Evolutionary conservation across 805 yeast genomes (phyloP).

Genomic region (Monosporozyma servazzii): DNA sequence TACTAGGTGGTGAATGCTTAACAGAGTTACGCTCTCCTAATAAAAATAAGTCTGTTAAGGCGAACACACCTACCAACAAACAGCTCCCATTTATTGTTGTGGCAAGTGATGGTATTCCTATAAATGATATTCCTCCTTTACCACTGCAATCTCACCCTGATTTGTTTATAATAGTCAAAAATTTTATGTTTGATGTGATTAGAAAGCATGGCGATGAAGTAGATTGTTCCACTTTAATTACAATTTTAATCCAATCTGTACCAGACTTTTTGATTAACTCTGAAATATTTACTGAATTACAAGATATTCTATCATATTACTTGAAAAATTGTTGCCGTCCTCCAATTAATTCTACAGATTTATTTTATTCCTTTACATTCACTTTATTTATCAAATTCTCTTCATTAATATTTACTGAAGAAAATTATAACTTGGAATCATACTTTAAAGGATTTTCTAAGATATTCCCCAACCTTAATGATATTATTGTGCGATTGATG

Average conservation of each 20-base stretch:
- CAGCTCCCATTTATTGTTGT: slow-evolving; percentile 15
- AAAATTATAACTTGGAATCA: background rate
- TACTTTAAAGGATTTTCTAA: background rate
- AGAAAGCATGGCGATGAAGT: background rate
- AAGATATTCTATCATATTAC: background rate
- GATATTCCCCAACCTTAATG: background rate
- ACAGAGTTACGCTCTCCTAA: background rate
- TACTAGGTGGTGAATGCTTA: background rate
- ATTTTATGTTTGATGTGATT: background rate
- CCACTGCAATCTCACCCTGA: background rate
- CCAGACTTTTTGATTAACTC: background rate
- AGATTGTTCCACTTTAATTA: background rate
- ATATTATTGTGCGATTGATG: background rate
- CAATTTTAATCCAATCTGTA: background rate
- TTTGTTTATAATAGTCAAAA: background rate
- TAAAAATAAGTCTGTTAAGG: background rate
- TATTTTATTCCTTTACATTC: background rate
- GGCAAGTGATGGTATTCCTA: slow-evolving; percentile 12
- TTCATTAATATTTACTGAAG: background rate
- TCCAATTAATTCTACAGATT: background rate
- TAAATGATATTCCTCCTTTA: background rate
- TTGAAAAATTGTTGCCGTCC: background rate
- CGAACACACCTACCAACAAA: background rate
- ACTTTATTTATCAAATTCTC: background rate
- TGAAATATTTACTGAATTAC: background rate